Base-by-base conservation (phyloP, 2,329 filamentous ascomycete species). In the Penicillium sp. region DNA sequence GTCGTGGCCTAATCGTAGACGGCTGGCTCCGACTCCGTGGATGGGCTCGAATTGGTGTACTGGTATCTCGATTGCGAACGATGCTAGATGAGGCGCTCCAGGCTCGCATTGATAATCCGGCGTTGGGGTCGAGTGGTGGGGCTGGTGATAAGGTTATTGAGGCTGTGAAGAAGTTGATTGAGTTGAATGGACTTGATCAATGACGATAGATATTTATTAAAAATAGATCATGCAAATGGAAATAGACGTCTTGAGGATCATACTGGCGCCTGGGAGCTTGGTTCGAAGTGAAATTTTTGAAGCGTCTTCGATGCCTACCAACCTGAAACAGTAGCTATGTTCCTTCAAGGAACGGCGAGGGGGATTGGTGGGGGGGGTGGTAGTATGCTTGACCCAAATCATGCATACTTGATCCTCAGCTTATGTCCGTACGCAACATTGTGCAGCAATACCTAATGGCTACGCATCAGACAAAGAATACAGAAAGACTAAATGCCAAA, bases 21-120 rank as follows among this genome's bases (percentile, higher is more conserved):
- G 93, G 92, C 55, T 98, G 94, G 95, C 81, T 98, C 37, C 76
- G 85, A 38, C 80, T 99, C 35, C 85, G 92, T 26, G 95, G 95
- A 0, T 99, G 95, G 95, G 94, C 95, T 1, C 86, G 95, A 51
- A 95, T 99, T 65, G 95, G 94, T 33, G 94, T 98, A 13, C 77
- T 99, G 67, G 89, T 97, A 2, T 91, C 89, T 49, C 83, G 94
- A 64, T 78, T 99, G 67, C 84, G 95, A 64, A 87, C 88, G 59
- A 91, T 98, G 88, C 83, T 99, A 57, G 95, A 99, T 79, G 87
- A 89, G 66, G 83, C 96, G 63, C 85, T 99, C 70, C 90, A 90
- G 59, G 83, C 85, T 66, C 93, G 93, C 77, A 87, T 97, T 52
- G 91, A 93, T 73, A 87, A 91, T 64, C 91, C 91, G 0, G 83